Evolutionary conservation across 2,329 filamentous ascomycete genomes (phyloP).

Genomic region (Simplicillium aogashimaense): DNA sequence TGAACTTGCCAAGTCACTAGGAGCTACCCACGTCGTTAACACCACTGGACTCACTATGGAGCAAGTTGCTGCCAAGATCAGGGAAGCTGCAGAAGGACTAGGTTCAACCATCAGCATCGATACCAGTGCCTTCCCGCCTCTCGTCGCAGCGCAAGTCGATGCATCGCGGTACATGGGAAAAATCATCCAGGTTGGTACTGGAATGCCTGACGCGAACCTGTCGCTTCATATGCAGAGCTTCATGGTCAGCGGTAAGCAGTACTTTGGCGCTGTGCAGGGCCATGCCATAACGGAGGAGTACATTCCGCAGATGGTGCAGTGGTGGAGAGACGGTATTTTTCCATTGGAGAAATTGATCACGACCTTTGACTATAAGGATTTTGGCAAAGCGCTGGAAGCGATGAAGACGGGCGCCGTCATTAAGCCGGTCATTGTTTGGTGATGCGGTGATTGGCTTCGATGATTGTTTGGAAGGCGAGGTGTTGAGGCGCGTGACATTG

Average conservation of each 20-base stretch:
- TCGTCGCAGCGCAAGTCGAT: constrained; percentile 28
- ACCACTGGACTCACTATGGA: constrained; percentile 9
- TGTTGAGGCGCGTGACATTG: too few relatives aligned
- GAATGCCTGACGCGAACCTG: constrained; percentile 30
- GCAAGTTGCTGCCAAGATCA: constrained; percentile 17
- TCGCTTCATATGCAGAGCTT: constrained; percentile 31
- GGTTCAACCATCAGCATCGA: constrained; percentile 37
- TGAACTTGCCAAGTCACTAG: constrained; percentile 17
- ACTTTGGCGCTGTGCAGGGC: constrained; percentile 28
- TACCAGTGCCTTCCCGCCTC: constrained; percentile 33
- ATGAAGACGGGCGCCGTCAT: constrained; percentile 18
- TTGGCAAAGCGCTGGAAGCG: constrained; percentile 17
- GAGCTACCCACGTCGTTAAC: constrained; percentile 22
- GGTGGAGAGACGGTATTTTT: constrained; percentile 20
- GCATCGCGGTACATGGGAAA: constrained; percentile 33
- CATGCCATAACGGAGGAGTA: constrained; percentile 29
- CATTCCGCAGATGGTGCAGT: constrained; percentile 20
- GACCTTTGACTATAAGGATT: constrained; percentile 20
- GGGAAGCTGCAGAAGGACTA: constrained; percentile 30
- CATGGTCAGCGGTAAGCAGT: constrained; percentile 35
- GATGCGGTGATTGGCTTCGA: not conserved
- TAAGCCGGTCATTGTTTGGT: constrained; percentile 23
- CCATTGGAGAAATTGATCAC: constrained; percentile 21
- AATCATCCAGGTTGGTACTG: constrained; percentile 38
- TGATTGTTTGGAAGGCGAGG: too few relatives aligned